Base-by-base conservation (phyloP, 2,329 filamentous ascomycete species). In the Teratosphaeriaceae sp. region DNA sequence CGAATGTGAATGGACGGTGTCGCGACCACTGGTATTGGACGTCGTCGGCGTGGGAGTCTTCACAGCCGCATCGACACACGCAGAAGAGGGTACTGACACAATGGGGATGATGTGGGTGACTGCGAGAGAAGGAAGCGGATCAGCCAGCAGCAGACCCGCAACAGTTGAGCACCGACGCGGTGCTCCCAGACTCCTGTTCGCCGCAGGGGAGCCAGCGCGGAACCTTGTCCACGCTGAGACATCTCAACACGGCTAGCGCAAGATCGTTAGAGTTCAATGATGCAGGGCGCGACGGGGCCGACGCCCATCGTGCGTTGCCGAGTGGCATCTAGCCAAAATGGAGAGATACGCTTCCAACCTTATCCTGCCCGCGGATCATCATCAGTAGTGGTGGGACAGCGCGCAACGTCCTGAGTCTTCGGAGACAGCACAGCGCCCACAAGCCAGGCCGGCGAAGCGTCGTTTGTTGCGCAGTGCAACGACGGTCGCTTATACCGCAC, bases 151-250 rank as follows among this genome's bases (percentile, higher is more conserved):
- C 18, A 26, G 12, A 23, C 35, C 18, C 20, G 35, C 20, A 38
- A 21, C n/a, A n/a, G 35, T 31, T 31, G 29, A 31, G 29, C 5
- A 15, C 29, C 31, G 37, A 27, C 37, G 37, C 19, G 8, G 19
- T 42, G 44, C 40, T 44, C n/a, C n/a, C 45, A 37, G 45, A 47
- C 45, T 43, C 31, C n/a, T n/a, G n/a, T n/a, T n/a, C n/a, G n/a
- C n/a, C 12, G 34, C 34, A 31, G 40, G 35, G 38, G 34, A 11
- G 22, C 36, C 27, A 27, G 27, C 13, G 11, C 23, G 18, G 31
- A 46, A 46, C 44, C 44, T 42, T 43, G 44, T 42, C n/a, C 19
- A 13, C 18, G 30, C 18, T n/a, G n/a, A n/a, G n/a, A n/a, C n/a
- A n/a, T n/a, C n/a, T n/a, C n/a, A n/a, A n/a, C n/a, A 18, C 18